Evolutionary conservation across 2,329 filamentous ascomycete species (phyloP), one percentile per base, ranked within the genome.

Genomic region (Apiospora pterosperma): DNA sequence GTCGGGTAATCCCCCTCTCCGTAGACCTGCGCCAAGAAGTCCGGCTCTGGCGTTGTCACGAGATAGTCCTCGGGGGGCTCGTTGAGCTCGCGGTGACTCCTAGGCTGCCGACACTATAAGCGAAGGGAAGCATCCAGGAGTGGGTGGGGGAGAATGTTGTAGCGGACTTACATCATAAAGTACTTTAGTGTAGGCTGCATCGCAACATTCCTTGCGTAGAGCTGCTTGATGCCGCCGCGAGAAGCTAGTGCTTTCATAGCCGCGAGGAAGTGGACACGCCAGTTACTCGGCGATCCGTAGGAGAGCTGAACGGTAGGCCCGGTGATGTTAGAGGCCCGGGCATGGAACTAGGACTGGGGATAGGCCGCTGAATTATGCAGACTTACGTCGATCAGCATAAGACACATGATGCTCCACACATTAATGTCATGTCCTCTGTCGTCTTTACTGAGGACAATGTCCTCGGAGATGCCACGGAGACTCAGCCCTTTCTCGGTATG

Each of bases 21-120:
- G 65, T 73, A 74, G 4, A 69, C 39, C 12, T 67, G 25, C 19
- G 69, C 28, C 1, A 76, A 61, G 62, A 71, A 67, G 10, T 69
- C 68, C 36, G 70, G 59, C 16, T 72, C 68, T 5, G 68, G 63
- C 36, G 67, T 31, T 1, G 66, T 58, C 14, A 31, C 48, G 7
- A 69, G 60, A 48, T 63, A 68, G 62, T 76, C 68, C 21, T 72
- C 65, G 44, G 72, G 70, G 76, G 76, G 5, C 72, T 74, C 10
- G 75, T 74, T 2, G 76, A 75, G 65, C 78, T 75, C 2, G 68
- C 74, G 10, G 77, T 70, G 11, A 74, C 70, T 21, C 73, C 70
- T 34, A 71, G 60, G 44, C 75, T 76, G 41, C 62, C 12, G 34
- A 59, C 7, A 41, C 4, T 11, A n/a, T 16, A 19, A 16, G 19